Base-by-base conservation (phyloP, 2,329 filamentous ascomycete genomes). In the Fusarium virguliforme region DNA sequence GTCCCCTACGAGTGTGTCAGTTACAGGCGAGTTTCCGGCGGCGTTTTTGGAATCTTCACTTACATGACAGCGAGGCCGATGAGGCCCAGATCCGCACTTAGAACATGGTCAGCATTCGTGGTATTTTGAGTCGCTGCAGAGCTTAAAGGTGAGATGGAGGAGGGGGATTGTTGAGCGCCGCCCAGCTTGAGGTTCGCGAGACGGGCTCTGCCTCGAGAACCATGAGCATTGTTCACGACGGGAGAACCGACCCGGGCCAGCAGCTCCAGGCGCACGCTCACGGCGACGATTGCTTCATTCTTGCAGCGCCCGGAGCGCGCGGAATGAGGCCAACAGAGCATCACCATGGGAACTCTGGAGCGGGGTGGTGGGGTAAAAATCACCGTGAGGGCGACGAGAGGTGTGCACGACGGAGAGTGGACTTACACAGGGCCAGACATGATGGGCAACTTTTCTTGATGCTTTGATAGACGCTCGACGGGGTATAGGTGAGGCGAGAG, bases 61-160 rank as follows among this genome's bases (percentile, higher is more conserved):
- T 86, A 89, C 92, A 96, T 96, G 85, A 96, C 93, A 86, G 93
- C 93, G 87, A 96, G 89, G 89, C 93, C 93, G 83, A 96, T 95
- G 81, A 96, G 92, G 88, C 93, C 93, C 85, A 96, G 91, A 90
- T 96, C 93, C 90, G 90, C 91, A 86, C 91, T 94, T 86, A 81
- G 79, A 70, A 79, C 81, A 85, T 79, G 76, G 86, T 90, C 84
- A 90, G 88, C 85, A 89, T 85, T 80, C 74, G 77, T 81, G 75
- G 80, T 71, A 79, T 77, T 71, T 70, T 73, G 74, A 71, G 61
- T 64, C 59, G 75, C 60, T 54, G 66, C 58, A 67, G 76, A 60
- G 70, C 71, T 69, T 71, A 57, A 65, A 59, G 76, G 74, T 74
- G 79, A 79, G 79, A 71, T 68, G 18, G 62, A 61, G 69, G 79